Evolutionary conservation across 352 stramenopile species (phyloP), one percentile per base, ranked within the genome.

Genomic region (Phytophthora tentaculata): DNA sequence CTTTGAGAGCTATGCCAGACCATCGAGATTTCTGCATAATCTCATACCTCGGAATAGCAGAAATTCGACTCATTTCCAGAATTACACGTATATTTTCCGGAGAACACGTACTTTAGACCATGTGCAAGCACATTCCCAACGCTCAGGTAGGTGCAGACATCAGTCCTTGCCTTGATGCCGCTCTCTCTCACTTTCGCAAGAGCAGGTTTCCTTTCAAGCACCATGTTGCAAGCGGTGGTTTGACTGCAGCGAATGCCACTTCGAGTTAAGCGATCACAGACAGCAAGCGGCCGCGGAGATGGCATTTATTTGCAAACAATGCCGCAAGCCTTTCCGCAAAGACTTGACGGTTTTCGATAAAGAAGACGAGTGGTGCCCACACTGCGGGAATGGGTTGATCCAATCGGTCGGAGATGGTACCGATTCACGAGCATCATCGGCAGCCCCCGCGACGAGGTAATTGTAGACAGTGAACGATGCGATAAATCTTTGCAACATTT

Each of bases 201-300:
- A 37, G 35, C 43, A 93, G 83, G 83, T 84, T 37, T 74, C 82
- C 8, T 92, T 92, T 70, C 83, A 68, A 41, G 78, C 84, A 26
- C 79, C 84, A 48, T 92, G 86, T 69, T 94, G 84, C 70, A 77
- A 73, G 16, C 84, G 81, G 45, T 94, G 83, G 86, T 94, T 92
- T 60, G 84, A 92, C 64, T 94, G 84, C 72, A 88, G 71, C 56
- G 81, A 90, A 61, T 91, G 86, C 50, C 84, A 94, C 58, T 88
- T 86, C 44, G 83, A 92, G 64, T 67, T 81, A 12, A 87, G 78
- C 48, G 76, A 90, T 55, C 79, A 94, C 56, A 58, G 75, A 22
- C 68, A 91, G 22, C 51, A 59, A n/a, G 22, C 58, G 12, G 73
- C 79, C 13, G 51, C 53, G 0, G 78, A 91, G 73, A 77, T 92